Conservation (phyloP, 495 filamentous ascomycete genomes). For the Penicillium odoratum region DNA sequence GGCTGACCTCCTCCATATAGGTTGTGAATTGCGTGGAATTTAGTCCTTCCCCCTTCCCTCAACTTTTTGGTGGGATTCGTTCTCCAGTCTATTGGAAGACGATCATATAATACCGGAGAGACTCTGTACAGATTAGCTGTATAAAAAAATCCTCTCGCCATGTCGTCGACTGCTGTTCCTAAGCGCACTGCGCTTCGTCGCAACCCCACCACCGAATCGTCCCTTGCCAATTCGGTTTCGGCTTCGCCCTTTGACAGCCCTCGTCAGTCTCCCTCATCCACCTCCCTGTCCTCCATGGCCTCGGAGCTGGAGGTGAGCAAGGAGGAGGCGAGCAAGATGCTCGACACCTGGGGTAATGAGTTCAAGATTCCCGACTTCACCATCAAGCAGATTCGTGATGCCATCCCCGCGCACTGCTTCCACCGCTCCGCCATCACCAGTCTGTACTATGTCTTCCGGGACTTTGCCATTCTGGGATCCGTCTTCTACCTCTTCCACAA, state of each 20-base stretch:
- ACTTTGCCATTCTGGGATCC: conserved; percentile 53
- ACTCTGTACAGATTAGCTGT: neutral
- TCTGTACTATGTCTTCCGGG: conserved; percentile 63
- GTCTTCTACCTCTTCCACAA: conserved; percentile 65
- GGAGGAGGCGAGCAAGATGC: conserved; percentile 52
- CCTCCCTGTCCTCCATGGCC: conserved; percentile 86
- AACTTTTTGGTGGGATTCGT: neutral
- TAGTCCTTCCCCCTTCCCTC: neutral
- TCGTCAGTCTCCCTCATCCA: conserved; percentile 76
- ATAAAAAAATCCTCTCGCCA: conserved; percentile 20
- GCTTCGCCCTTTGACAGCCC: conserved; percentile 70
- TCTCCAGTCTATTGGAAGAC: neutral
- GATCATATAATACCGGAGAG: neutral
- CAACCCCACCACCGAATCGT: conserved; percentile 56
- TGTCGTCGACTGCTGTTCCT: conserved; percentile 61
- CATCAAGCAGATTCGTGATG: conserved; percentile 68
- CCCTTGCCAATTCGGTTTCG: conserved; percentile 60
- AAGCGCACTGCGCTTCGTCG: conserved; percentile 53
- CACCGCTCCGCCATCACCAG: conserved; percentile 61
- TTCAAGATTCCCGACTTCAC: conserved; percentile 71
- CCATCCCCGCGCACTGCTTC: conserved; percentile 65
- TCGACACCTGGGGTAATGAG: conserved; percentile 67
- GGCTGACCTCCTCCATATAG: neutral
- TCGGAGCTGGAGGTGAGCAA: conserved; percentile 55
- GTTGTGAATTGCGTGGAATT: neutral